A percentile compares a stretch with the other conserved stretches of the same genome.
These are phyloP conservation scores for Rhexocercosporidium sp. DNA, from an alignment of 2,329 filamentous ascomycete genomes.

Conservation along the genomic window DNA sequence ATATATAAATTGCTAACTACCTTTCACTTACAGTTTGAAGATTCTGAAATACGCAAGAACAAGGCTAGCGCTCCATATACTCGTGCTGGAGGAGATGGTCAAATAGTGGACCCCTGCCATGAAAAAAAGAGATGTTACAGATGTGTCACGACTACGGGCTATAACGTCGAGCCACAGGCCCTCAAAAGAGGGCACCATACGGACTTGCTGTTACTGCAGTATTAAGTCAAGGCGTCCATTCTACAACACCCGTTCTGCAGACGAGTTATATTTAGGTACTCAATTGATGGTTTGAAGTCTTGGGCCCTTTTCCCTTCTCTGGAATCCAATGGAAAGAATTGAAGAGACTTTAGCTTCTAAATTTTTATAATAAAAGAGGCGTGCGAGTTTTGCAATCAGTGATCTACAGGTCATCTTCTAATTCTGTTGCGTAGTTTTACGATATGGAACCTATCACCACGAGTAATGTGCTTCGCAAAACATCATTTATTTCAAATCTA, in stretches of 20 bases:
- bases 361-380: not conserved
- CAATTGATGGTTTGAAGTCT: not conserved
- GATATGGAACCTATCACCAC: too few species aligned
- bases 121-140: conserved; percentile 3
- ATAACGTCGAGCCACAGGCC: not conserved
- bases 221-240: not conserved
- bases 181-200: not conserved
- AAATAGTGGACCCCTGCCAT: not conserved
- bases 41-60: not conserved
- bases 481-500: not conserved
- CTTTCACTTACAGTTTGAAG: not conserved
- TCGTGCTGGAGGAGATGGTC: conserved; percentile 2
- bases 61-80: not conserved
- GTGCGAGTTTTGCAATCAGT: not conserved
- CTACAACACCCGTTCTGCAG: not conserved
- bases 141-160: not conserved
- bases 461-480: not conserved
- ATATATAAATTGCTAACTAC: not conserved
- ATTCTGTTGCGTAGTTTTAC: not conserved
- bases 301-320: not conserved
- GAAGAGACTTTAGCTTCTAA: not conserved
- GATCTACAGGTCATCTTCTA: not conserved
- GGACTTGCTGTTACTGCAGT: not conserved
- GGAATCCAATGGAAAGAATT: too few species aligned
- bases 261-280: not conserved